Conservation (phyloP, 768 basidiomycete genomes). For the Pulveroboletus sp. region DNA sequence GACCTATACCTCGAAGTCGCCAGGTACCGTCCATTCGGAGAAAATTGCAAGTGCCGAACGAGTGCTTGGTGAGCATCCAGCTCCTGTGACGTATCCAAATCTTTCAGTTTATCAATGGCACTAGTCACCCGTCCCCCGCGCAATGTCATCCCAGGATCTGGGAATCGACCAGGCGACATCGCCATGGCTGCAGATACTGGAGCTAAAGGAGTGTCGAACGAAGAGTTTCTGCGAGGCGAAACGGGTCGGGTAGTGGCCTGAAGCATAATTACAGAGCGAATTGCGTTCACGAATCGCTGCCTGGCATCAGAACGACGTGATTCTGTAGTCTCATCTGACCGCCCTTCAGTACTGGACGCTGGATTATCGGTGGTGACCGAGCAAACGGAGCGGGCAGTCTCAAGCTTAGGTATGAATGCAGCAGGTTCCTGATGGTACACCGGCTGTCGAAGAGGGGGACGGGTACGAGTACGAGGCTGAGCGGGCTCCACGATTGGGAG, state of each 20-base stretch:
- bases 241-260: constrained; percentile 30
- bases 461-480: constrained; percentile 14
- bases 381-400: constrained; percentile 22
- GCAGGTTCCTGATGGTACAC: constrained; percentile 23
- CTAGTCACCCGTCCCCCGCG: constrained; percentile 37
- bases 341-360: constrained; percentile 24
- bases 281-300: constrained; percentile 38
- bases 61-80: constrained; percentile 45
- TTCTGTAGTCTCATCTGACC: constrained; percentile 23
- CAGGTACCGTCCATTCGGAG: constrained; percentile 48
- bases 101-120: constrained; percentile 40
- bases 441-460: constrained; percentile 6
- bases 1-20: constrained; percentile 47
- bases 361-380: constrained; percentile 26
- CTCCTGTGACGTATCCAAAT: constrained; percentile 38
- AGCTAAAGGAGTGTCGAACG: constrained; percentile 24
- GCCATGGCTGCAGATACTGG: constrained; percentile 16
- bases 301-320: constrained; percentile 28
- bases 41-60: constrained; percentile 51
- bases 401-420: constrained; percentile 16
- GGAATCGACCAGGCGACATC: constrained; percentile 30
- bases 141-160: constrained; percentile 33
- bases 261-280: constrained; percentile 45
- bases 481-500: constrained; percentile 21
- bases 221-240: constrained; percentile 30